phyloP scores from a whole-genome alignment of 441 rosid genomes.

The Isatis lusitanica region DNA sequence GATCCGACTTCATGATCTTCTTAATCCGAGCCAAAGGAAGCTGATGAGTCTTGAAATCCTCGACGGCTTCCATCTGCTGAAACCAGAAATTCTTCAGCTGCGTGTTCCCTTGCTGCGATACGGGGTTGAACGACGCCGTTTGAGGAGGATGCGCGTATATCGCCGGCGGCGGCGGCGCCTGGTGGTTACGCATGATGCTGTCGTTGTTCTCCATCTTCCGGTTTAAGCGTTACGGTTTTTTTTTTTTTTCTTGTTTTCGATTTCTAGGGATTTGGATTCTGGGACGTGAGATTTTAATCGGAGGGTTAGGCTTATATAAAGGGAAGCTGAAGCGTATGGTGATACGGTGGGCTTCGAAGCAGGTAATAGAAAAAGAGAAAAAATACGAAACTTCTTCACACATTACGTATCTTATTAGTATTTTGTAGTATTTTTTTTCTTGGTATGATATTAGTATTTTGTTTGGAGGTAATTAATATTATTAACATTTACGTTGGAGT shows the following conservation, averaged over 20 bases:
- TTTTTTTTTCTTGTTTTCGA: background rate
- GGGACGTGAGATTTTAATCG: background rate
- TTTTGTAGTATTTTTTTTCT: too few species aligned
- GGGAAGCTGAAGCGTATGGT: background rate
- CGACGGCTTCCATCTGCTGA: background rate
- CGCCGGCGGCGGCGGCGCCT: background rate
- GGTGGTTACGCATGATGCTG: background rate
- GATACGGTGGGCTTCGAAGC: background rate
- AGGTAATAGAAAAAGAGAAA: background rate
- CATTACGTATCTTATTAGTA: too few species aligned
- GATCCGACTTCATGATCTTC: constrained; percentile 18
- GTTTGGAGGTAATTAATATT: too few species aligned
- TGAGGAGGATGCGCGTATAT: background rate
- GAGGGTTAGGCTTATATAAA: background rate
- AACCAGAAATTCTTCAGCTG: background rate
- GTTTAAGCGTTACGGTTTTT: background rate
- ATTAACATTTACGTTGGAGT: too few species aligned
- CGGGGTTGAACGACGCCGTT: background rate
- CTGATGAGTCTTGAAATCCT: background rate
- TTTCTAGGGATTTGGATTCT: background rate
- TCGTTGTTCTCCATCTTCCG: background rate
- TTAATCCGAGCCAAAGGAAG: constrained; percentile 19
- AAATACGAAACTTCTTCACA: too few species aligned
- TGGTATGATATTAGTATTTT: too few species aligned
- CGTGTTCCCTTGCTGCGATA: background rate